Conservation (phyloP, 129 eudicot species). For the Centrapalus pauciflorus region DNA sequence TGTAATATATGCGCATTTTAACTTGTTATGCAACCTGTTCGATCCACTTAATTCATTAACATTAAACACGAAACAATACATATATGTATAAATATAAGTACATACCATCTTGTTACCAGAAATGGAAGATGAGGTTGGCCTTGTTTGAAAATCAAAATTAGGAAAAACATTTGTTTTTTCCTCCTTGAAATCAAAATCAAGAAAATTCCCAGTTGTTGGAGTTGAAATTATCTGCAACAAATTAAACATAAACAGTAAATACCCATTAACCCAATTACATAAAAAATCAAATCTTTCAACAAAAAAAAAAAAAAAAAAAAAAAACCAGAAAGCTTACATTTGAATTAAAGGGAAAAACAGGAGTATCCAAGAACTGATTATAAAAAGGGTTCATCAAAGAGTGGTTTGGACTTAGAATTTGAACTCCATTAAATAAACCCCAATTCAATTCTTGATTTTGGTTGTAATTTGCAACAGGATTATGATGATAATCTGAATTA, state of each 20-base stretch:
- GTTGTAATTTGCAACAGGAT: conserved; percentile 19
- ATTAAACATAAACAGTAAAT: not conserved
- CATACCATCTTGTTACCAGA: conserved; percentile 33
- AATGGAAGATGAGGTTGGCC: conserved; percentile 34
- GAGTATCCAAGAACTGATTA: conserved; percentile 64
- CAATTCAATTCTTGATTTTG: conserved; percentile 17
- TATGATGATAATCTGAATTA: not conserved
- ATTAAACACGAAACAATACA: not conserved
- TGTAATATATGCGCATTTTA: too few species aligned
- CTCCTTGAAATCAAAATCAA: conserved; percentile 33
- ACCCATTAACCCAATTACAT: conserved; percentile 9
- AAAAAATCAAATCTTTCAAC: not conserved
- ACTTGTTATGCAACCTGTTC: too few species aligned
- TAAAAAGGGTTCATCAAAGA: conserved; percentile 37
- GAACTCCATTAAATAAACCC: conserved; percentile 11
- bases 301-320: not conserved
- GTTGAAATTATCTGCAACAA: conserved; percentile 51
- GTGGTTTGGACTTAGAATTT: conserved; percentile 8
- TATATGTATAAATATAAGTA: conserved; percentile 9
- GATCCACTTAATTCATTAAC: too few species aligned
- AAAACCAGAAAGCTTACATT: conserved; percentile 36
- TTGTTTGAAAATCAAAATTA: conserved; percentile 38
- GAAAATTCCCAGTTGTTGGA: conserved; percentile 45
- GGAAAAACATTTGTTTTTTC: conserved; percentile 33
- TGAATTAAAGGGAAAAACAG: conserved; percentile 37